Base-by-base conservation (phyloP, 2,329 filamentous ascomycete genomes). In the Epichloe brachyelytri region DNA sequence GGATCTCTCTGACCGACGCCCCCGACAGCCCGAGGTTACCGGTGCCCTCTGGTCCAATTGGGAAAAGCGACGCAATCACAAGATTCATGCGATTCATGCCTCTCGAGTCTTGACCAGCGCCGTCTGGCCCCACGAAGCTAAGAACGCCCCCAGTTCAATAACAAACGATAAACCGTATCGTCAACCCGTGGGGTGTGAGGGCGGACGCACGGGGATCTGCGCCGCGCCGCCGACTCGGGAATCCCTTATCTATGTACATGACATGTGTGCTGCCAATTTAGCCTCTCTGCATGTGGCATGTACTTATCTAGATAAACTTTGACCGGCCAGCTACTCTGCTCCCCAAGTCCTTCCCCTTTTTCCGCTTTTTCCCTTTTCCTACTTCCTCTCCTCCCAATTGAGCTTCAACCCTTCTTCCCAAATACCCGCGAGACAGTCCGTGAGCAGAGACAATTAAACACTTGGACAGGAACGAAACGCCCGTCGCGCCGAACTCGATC, bases 171-270 rank as follows among this genome's bases (percentile, higher is more conserved):
- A 30, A 30, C 8, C 26, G 26, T 30, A 10, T 30, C 26, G 26
- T 30, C 26, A 26, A 11, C 26, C 8, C 26, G 26, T 26, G 26
- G 7, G 26, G 26, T 6, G 6, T 6, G 22, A 7, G 22, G 26
- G 26, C 6, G 22, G 6, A 26, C 22, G 22, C 22, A 26, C 22
- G 7, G 26, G 46, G 50, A 49, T 49, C 41, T 34, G 50, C 26
- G 7, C 26, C 26, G 26, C 50, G 46, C 47, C 51, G 51, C 38
- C 43, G 43, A 50, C 47, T 36, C 20, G 47, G 47, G 37, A 45
- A n/a, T 40, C 37, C 46, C 43, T 47, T 50, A 49, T 50, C 47
- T 49, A 46, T 8, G 3, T 20, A n/a, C n/a, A n/a, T n/a, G n/a
- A n/a, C n/a, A n/a, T n/a, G n/a, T n/a, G 2, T 40, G 36, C 37